Conservation (phyloP, 129 eudicot genomes). For the Artemisia annua region DNA sequence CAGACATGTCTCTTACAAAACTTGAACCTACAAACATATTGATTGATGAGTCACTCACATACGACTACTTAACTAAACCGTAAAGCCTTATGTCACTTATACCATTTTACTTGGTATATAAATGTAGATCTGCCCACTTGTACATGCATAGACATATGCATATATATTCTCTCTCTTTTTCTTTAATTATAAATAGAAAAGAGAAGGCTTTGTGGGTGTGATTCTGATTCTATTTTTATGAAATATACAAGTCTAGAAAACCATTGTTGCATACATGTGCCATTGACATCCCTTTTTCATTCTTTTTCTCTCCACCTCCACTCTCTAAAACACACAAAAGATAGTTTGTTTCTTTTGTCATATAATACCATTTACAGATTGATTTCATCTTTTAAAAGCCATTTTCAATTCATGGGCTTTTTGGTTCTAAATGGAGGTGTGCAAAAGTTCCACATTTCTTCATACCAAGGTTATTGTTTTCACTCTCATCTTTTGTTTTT, state of each 20-base stretch:
- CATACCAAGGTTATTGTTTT: conserved; percentile 47
- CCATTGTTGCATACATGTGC: conserved; percentile 64
- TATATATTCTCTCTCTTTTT: background rate
- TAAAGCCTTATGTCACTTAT: no score
- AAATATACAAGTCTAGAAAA: conserved; percentile 27
- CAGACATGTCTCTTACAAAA: no score
- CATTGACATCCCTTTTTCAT: conserved; percentile 31
- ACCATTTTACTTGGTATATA: no score
- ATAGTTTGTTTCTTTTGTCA: conserved; percentile 21
- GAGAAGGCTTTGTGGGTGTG: conserved; percentile 16
- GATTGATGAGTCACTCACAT: no score
- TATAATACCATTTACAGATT: conserved; percentile 36
- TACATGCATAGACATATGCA: background rate
- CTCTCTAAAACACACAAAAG: conserved; percentile 18
- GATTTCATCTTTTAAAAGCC: conserved; percentile 37
- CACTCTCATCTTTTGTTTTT: conserved; percentile 23
- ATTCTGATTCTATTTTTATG: conserved; percentile 34
- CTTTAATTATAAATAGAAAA: conserved; percentile 1
- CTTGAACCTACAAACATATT: no score
- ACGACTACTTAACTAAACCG: no score
- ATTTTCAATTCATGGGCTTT: conserved; percentile 34
- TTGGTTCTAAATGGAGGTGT: conserved; percentile 38
- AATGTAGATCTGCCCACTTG: background rate
- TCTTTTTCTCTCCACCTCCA: conserved; percentile 34
- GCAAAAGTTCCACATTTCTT: conserved; percentile 52